These are phyloP conservation scores for Skeletonema marinoi DNA, from an alignment of 108 stramenopile species.

Conservation along the genomic window DNA sequence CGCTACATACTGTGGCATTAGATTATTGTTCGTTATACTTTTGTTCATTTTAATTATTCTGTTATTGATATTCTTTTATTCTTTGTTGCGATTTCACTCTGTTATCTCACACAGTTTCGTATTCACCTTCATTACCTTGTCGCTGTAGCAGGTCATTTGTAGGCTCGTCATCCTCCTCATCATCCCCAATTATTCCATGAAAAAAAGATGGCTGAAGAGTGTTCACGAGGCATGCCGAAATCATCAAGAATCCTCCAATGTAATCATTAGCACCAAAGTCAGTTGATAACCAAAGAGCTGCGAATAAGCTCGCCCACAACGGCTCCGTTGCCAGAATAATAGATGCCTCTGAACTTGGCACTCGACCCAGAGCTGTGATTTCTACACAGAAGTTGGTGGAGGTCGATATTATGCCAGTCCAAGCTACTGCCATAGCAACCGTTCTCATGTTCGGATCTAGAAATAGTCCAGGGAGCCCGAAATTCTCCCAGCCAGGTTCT, in stretches of 20 bases:
- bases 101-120: neutral
- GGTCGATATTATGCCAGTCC: constrained; percentile 52
- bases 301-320: constrained; percentile 54
- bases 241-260: constrained; percentile 49
- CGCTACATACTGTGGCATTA: too few relatives aligned
- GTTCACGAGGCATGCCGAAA: constrained; percentile 46
- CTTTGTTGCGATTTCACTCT: too few relatives aligned
- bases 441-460: constrained; percentile 31
- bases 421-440: constrained; percentile 39
- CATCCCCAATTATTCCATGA: neutral
- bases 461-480: constrained; percentile 38
- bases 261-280: constrained; percentile 37
- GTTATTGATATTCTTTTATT: too few relatives aligned
- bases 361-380: constrained; percentile 43
- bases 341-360: constrained; percentile 45
- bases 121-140: neutral
- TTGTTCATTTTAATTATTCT: too few relatives aligned
- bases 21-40: too few relatives aligned
- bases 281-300: constrained; percentile 29
- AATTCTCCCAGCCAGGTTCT: constrained; percentile 23
- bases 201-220: constrained; percentile 18
- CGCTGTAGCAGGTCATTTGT: neutral
- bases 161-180: neutral
- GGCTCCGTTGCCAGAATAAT: constrained; percentile 58
- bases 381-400: constrained; percentile 41